Evolutionary conservation across 2,329 filamentous ascomycete genomes (phyloP).

Genomic region (Colletotrichum sp.): DNA sequence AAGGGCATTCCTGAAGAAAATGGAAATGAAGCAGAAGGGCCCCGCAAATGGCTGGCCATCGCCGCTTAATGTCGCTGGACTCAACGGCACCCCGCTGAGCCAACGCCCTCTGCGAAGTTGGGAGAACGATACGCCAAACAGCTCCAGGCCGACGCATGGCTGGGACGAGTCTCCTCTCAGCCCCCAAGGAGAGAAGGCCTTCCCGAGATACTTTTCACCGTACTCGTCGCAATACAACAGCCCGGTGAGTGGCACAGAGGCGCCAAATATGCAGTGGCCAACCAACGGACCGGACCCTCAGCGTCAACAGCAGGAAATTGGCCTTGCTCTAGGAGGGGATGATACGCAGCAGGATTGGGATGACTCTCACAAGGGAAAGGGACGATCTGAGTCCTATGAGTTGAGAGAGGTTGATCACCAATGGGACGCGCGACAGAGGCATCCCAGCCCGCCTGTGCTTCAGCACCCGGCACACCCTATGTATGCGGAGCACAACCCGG

Average conservation of each 20-base stretch:
- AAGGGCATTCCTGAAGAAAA: conserved; percentile 52
- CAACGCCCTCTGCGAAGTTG: conserved; percentile 45
- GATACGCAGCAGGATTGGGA: conserved; percentile 32
- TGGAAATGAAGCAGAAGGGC: conserved; percentile 42
- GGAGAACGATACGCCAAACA: conserved; percentile 27
- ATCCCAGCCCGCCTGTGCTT: conserved; percentile 44
- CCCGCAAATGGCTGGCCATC: conserved; percentile 49
- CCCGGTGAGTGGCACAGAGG: conserved; percentile 35
- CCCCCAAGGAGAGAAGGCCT: conserved; percentile 41
- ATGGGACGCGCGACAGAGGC: conserved; percentile 25
- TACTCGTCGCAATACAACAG: conserved; percentile 61
- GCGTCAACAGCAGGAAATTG: conserved; percentile 36
- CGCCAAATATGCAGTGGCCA: conserved; percentile 42
- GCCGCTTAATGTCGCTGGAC: conserved; percentile 27
- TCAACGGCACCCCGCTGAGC: conserved; percentile 24
- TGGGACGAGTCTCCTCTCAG: conserved; percentile 55
- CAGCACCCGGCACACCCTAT: conserved; percentile 47
- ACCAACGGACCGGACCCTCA: too few relatives aligned
- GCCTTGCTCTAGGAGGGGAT: conserved; percentile 49
- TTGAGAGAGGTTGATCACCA: conserved; percentile 48
- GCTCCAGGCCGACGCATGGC: too few relatives aligned
- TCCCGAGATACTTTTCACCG: conserved; percentile 60
- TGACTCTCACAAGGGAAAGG: conserved; percentile 38
- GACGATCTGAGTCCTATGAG: conserved; percentile 55
- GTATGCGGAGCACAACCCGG: conserved; percentile 19